Evolutionary conservation across 805 yeast species (phyloP), one percentile per base, ranked within the genome.

Genomic region (Starmera dryadoides): DNA sequence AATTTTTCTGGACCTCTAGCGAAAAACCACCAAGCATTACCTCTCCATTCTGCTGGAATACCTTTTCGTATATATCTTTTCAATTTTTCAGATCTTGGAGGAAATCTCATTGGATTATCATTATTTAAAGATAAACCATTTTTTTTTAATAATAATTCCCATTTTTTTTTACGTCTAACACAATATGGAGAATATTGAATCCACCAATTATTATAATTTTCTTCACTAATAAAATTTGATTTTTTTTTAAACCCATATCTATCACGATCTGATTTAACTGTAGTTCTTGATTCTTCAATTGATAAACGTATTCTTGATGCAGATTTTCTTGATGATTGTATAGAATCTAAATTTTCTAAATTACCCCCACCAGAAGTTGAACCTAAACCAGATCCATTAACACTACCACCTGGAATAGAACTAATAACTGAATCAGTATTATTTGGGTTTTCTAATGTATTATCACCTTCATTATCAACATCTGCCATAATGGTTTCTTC

Each of bases 21-120:
- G 59, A 86, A 91, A 66, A 79, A 81, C 71, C 93, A 91, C 98
- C 98, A 91, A 1, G 97, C 96, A 47, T 77, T 75, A 1, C 98
- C 98, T 48, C 98, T 68, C 97, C 96, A 91, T 56, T 87, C 96
- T 0, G 96, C 89, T 0, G 98, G 98, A 10, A 91, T 81, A 11
- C 98, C 98, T 56, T 85, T 85, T 40, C 97, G 73, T 11, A 93
- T 77, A 52, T 86, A 81, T 42, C 94, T 73, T 53, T 84, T 82
- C 46, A 87, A 67, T 48, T 83, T 86, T 42, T 81, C 89, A 3
- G 88, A 81, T 43, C 73, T 74, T 1, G 91, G 77, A 0, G 96
- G 95, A 48, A 82, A 86, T 46, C 86, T 59, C 0, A 68, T 62
- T 1, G 94, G 93, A 6, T 59, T 61, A 26, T 70, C 77, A 34